Conservation (phyloP, 202 grass and related monocot genomes). For the Schoenoplectus triqueter region DNA sequence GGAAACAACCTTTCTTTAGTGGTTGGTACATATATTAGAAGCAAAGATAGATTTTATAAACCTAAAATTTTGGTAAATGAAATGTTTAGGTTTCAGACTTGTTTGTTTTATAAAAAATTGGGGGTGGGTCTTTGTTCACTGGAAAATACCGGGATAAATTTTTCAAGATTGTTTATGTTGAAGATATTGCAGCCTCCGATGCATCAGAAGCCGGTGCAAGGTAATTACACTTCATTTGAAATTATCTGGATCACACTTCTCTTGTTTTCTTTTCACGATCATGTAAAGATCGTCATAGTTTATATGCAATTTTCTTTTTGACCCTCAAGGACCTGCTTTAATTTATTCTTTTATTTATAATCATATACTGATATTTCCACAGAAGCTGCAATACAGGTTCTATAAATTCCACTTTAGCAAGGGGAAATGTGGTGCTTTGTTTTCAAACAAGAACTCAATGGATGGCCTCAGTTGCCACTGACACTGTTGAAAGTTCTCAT, state of each 20-base stretch:
- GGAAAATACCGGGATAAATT: slow-evolving; percentile 62
- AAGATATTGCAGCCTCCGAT: slow-evolving; percentile 76
- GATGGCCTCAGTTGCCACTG: slow-evolving; percentile 64
- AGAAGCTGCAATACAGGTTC: slow-evolving; percentile 93
- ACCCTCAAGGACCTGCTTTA: background rate
- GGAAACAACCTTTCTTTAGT: slow-evolving; percentile 74
- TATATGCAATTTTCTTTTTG: slow-evolving; percentile 8
- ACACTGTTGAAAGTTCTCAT: slow-evolving; percentile 69
- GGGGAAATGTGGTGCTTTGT: slow-evolving; percentile 92
- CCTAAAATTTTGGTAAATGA: background rate
- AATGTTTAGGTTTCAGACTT: background rate
- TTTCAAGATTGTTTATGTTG: slow-evolving; percentile 69
- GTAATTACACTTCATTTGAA: slow-evolving; percentile 48
- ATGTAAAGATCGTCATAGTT: background rate
- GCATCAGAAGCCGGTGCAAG: slow-evolving; percentile 76
- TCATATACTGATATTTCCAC: slow-evolving; percentile 55
- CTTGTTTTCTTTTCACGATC: background rate
- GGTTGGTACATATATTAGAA: slow-evolving; percentile 48
- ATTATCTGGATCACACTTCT: background rate
- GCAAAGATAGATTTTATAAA: background rate
- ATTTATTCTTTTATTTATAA: slow-evolving; percentile 27
- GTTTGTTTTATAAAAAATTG: slow-evolving; percentile 36
- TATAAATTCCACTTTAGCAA: slow-evolving; percentile 74
- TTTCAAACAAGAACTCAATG: slow-evolving; percentile 88
- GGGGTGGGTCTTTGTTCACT: slow-evolving; percentile 82